phyloP scores from a whole-genome alignment of 2,329 filamentous ascomycete species.

The Colletotrichum magnum region DNA sequence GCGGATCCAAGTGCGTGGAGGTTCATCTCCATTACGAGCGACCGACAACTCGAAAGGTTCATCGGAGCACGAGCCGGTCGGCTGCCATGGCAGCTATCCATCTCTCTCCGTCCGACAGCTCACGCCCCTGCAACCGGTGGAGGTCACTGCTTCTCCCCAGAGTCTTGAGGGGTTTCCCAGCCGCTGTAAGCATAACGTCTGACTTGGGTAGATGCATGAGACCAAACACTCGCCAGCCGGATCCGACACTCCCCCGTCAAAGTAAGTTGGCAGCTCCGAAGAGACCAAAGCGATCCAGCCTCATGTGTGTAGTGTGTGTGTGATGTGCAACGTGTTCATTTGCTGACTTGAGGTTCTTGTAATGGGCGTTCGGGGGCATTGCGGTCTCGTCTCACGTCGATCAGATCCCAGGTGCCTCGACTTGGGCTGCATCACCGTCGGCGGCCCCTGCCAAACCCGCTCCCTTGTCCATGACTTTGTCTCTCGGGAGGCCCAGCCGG shows the following conservation, averaged over 20 bases:
- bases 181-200: slow-evolving; percentile 11
- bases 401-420: slow-evolving; percentile 16
- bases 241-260: slow-evolving; percentile 29
- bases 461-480: slow-evolving; percentile 14
- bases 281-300: slow-evolving; percentile 13
- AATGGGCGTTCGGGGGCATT: slow-evolving; percentile 2
- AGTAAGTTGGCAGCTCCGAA: slow-evolving; percentile 16
- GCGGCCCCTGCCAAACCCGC: slow-evolving; percentile 10
- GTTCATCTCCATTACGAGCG: slow-evolving; percentile 17
- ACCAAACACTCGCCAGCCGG: slow-evolving; percentile 24
- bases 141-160: background rate
- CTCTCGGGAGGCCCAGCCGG: slow-evolving; percentile 18
- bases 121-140: background rate
- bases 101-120: slow-evolving; percentile 8
- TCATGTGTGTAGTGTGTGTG: background rate
- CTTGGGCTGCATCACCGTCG: background rate
- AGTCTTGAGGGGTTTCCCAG: slow-evolving; percentile 1
- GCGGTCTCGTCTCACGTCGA: slow-evolving; percentile 25
- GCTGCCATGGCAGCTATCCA: slow-evolving; percentile 5
- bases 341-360: background rate
- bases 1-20: slow-evolving; percentile 1
- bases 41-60: background rate
- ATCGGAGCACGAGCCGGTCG: slow-evolving; percentile 13
- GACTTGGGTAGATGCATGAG: slow-evolving; percentile 25
- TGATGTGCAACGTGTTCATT: background rate